Evolutionary conservation across 108 stramenopile genomes (phyloP), one percentile per base, ranked within the genome.

Genomic region (Cylindrotheca closterium): DNA sequence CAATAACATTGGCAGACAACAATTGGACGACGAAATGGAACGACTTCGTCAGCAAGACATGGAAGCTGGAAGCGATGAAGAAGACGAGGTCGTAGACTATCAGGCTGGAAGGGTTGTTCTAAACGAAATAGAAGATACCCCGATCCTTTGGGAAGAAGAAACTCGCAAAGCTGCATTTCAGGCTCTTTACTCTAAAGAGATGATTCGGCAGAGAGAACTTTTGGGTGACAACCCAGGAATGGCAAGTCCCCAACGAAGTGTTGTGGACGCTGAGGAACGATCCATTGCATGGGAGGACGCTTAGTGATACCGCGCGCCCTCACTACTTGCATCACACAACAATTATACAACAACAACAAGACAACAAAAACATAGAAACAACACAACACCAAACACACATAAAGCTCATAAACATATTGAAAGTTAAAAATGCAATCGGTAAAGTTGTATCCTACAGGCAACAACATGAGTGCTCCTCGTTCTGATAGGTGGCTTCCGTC

Each of bases 181-280:
- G 67, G 71, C 86, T 17, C 80, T 82, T 10, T 94, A 94, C 67
- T 86, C 86, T 59, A 68, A 77, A 30, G 87, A 91, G 71, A 74
- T 91, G 30, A 74, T 66, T 28, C 74, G 89, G 30, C 90, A 84
- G 51, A 61, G 37, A 2, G 46, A 65, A n/a, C 37, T 82, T 12
- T 34, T 82, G 52, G 46, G 27, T 24, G 25, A 26, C 18, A 58
- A 57, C 23, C 23, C 56, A 2, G 53, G 27, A 10, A 47, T 47
- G 3, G 8, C 62, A 21, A 63, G 62, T 33, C 66, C 66, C 8
- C 17, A 18, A 22, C 56, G 54, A 46, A 30, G 32, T 3, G 2
- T 28, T 10, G 8, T 54, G 17, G 63, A 65, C 22, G 12, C 8
- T 3, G 66, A 67, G 7, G 66, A 67, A 17, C 55, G 21, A 19